Base-by-base conservation (phyloP, 257 asterid species). In the Solanum corneliomulleri region DNA sequence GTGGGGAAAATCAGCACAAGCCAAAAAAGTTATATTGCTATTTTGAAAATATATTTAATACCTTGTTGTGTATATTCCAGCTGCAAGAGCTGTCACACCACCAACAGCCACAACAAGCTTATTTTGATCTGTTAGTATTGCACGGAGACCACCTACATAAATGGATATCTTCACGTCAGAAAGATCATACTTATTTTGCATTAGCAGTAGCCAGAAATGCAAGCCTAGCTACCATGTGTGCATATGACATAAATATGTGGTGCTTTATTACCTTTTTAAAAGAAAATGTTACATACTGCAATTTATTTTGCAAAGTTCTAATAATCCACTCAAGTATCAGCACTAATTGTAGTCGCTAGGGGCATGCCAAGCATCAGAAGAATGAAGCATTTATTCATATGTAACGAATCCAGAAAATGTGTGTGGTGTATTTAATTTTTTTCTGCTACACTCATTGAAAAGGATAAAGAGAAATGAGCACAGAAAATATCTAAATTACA, bases 11-110 rank as follows among this genome's bases (percentile, higher is more conserved):
- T 49, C 31, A 11, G 69, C 45, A 81, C 44, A 81, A 27, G 69
- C 69, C 66, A 81, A 81, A 4, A 20, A 81, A 44, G 18, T 49
- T 18, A 49, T 11, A 31, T 33, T 47, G 75, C 3, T 16, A 35
- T 69, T 16, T 62, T 78, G 75, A 86, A 23, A 37, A 44, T 35
- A 88, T 21, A 35, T 21, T 35, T 85, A 81, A 74, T 92, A 97
- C 99, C 99, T 95, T 89, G 99, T 97, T 29, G 98, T 94, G 92
- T 94, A 97, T 86, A 97, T 86, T n/a, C 99, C 98, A 60, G 99
- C 99, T 39, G 99, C 98, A 86, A 97, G 98, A 90, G 98, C 98
- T 44, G 99, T 97, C 87, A 94, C 92, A 74, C 99, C 97, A 78
- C 96, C 99, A 74, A 97, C 98, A 87, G 97, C 98, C 78, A 97